Evolutionary conservation across 441 rosid species (phyloP), one percentile per base, ranked within the genome.

Genomic region (Pelargonium australe): DNA sequence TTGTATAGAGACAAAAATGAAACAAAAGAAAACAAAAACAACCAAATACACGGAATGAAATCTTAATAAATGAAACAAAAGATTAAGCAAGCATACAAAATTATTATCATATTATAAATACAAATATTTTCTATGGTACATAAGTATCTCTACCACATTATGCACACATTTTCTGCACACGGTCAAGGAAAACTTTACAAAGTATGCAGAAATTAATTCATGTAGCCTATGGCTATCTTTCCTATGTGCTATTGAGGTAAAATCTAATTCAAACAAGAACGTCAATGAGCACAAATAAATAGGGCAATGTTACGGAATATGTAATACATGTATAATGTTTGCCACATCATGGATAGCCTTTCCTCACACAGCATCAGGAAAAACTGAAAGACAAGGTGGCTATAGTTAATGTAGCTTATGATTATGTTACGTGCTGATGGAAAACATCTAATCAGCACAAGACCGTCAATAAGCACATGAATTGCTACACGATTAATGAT

Each of bases 151-250:
- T 43, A 70, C 76, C 79, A 51, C 73, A 49, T 8, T 67, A 14
- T 11, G 55, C 62, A 76, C 63, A 67, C 70, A 73, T 72, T 67
- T 73, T 68, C 76, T 61, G 65, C 51, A 61, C 20, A 12, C 1
- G 64, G 65, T 4, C 51, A 17, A 72, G 75, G 58, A 68, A 73
- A 60, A 62, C 67, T 13, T 23, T 28, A 78, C 63, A 68, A 62
- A 69, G 68, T 57, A 55, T 5, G 10, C 34, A 23, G 75, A 80
- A 28, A 13, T 13, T 1, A 20, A 10, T 63, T 20, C 61, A 14
- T 79, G 63, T 78, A 75, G 85, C 85, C 83, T 81, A 82, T 79
- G 82, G 66, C 73, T 68, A 69, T 72, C 88, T 84, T 82, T 64
- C 58, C 37, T 49, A 49, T 49, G 84, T 73, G 77, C 83, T 74